A percentile compares a stretch with the other conserved stretches of the same genome.
Evolutionary conservation across 148 eudicot species (phyloP).

Genomic region (Chenopodium suecicum): DNA sequence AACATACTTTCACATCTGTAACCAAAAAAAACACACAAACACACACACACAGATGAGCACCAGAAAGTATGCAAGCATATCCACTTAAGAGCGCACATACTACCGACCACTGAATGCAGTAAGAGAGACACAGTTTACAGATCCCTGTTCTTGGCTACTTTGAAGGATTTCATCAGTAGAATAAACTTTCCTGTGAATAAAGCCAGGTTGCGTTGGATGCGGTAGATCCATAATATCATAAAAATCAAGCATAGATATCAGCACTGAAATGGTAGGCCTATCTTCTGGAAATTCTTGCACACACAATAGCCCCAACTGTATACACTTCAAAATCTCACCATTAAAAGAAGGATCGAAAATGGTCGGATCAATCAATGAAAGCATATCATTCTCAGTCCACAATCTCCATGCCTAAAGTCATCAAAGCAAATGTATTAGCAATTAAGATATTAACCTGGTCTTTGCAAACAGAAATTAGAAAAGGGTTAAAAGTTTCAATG

Average conservation of each 20-base stretch:
- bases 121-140: not conserved
- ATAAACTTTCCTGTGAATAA: conserved; percentile 1
- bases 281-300: conserved; percentile 45
- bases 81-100: no score
- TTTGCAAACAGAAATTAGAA: no score
- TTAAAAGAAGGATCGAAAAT: conserved; percentile 1
- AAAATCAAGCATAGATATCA: conserved; percentile 36
- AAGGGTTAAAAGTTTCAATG: no score
- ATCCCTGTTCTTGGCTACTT: not conserved
- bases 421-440: no score
- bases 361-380: conserved; percentile 26
- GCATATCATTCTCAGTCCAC: conserved; percentile 38
- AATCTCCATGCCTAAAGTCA: conserved; percentile 48
- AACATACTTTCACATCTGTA: no score
- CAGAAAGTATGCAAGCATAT: no score
- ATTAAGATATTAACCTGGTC: no score
- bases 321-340: conserved; percentile 31
- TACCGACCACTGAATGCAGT: conserved; percentile 17
- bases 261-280: conserved; percentile 38
- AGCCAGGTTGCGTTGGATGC: conserved; percentile 35
- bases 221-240: conserved; percentile 23
- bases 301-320: conserved; percentile 42
- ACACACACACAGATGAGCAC: no score
- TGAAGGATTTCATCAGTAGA: not conserved
- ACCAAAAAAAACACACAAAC: no score